Percentiles rank a stretch among this genome's conserved stretches.
Evolutionary conservation across 768 basidiomycete species (phyloP).

Genomic region (Tricholoma furcatifolium): DNA sequence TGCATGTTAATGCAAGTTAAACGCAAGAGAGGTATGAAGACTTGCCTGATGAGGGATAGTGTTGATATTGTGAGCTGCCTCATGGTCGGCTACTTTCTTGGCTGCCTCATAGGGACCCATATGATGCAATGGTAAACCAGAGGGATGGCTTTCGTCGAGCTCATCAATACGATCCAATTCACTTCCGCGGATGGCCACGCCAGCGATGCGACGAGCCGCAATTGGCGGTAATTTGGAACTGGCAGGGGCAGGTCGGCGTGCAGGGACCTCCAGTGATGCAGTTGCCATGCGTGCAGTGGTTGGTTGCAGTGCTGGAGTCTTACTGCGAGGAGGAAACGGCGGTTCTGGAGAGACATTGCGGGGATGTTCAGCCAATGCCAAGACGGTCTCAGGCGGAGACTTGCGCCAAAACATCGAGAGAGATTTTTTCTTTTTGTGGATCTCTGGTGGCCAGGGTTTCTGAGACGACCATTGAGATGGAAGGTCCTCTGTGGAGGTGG

Average conservation of each 20-base stretch:
- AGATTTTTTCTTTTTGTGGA: background rate
- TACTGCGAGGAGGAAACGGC: slow-evolving; percentile 4
- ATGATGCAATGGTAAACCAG: slow-evolving; percentile 65
- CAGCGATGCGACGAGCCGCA: slow-evolving; percentile 15
- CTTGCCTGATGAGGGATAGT: slow-evolving; percentile 20
- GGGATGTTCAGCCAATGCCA: slow-evolving; percentile 8
- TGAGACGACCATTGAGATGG: slow-evolving; percentile 6
- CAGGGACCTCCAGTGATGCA: slow-evolving; percentile 16
- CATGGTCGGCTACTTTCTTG: slow-evolving; percentile 28
- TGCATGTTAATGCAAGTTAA: slow-evolving; percentile 2
- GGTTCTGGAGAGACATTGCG: slow-evolving; percentile 11
- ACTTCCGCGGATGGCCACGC: slow-evolving; percentile 15
- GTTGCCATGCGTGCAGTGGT: slow-evolving; percentile 15
- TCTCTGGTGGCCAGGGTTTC: background rate
- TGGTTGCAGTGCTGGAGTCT: slow-evolving; percentile 12
- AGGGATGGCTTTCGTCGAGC: slow-evolving; percentile 72
- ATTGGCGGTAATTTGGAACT: slow-evolving; percentile 18
- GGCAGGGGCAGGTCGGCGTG: slow-evolving; percentile 21
- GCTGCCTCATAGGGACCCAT: slow-evolving; percentile 74
- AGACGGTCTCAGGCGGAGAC: slow-evolving; percentile 14
- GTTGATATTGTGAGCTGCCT: slow-evolving; percentile 10
- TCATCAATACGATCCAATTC: slow-evolving; percentile 75
- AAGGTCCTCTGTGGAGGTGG: slow-evolving; percentile 15
- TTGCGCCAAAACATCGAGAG: slow-evolving; percentile 20
- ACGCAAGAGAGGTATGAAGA: background rate